Base-by-base conservation (phyloP, 2,329 filamentous ascomycete species). In the Penicillium crustosum region DNA sequence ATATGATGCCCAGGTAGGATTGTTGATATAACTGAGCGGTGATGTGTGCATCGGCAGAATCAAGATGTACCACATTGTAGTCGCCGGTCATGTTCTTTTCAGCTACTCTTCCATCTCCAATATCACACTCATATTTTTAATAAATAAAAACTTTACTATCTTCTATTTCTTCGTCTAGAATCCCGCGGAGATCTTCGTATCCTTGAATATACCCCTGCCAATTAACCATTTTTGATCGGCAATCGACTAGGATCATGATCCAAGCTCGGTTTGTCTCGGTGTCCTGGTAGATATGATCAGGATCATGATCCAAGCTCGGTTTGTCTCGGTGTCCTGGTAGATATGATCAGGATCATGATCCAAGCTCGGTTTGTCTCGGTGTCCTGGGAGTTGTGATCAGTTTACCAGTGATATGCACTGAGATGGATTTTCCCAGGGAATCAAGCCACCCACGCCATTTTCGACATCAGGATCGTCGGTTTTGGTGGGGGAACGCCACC, bases 401-500 rank as follows among this genome's bases (percentile, higher is more conserved):
- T 17, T 23, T 42, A 25, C 29, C 31, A 39, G 21, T 31, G 42
- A 43, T 42, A 39, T 42, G 39, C 53, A 53, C 31, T 44, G 9
- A 36, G 31, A 38, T 43, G 36, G 6, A 25, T 47, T 49, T 42
- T 38, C 25, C 47, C 36, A 13, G 6, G 23, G 23, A 35, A 29
- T 21, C 33, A 21, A 44, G 39, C 25, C 49, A 35, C 51, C 42
- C 39, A 44, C 31, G 35, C 25, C 29, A 44, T 31, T n/a, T 55
- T 21, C 21, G 12, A 49, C 15, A n/a, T 21, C 43, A 41, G 33
- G 56, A 53, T 57, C 51, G 42, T 61, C 59, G n/a, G 41, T 51
- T 60, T 56, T 39, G 49, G 47, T 57, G 23, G 23, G 21, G 21
- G 10, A 19, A 58, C 41, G 29, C 17, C 49, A 58, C 45, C 43